Conservation (phyloP, 2,329 filamentous ascomycete species). For the Thielaviopsis punctulata region DNA sequence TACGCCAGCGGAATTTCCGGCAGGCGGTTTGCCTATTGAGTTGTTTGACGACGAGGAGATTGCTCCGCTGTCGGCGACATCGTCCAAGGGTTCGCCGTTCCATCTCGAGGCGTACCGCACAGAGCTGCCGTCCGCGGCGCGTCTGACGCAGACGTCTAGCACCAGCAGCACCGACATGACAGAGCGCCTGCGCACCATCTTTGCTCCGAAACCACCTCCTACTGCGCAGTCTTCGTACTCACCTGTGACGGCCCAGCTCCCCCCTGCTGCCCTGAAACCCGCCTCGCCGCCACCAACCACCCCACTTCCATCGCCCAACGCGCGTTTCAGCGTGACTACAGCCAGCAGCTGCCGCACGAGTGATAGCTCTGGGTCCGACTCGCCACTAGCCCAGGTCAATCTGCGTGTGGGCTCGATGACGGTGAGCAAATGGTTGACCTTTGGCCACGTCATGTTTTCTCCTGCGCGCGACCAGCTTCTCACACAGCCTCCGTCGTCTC, state of each 20-base stretch:
- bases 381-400: constrained; percentile 53
- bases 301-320: background rate
- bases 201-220: constrained; percentile 18
- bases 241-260: background rate
- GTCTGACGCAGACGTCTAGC: constrained; percentile 38
- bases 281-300: background rate
- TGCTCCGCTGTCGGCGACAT: constrained; percentile 33
- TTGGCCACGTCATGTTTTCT: constrained; percentile 69
- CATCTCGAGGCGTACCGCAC: constrained; percentile 33
- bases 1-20: constrained; percentile 67
- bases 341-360: constrained; percentile 1
- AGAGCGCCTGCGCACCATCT: constrained; percentile 31
- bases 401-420: constrained; percentile 66
- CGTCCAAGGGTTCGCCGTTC: constrained; percentile 39
- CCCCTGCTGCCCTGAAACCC: no score
- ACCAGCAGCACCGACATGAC: constrained; percentile 38
- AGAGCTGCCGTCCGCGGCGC: constrained; percentile 21
- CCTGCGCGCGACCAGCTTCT: constrained; percentile 56
- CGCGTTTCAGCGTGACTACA: background rate
- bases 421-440: constrained; percentile 75
- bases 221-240: background rate
- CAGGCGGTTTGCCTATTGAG: constrained; percentile 84
- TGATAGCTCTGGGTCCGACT: constrained; percentile 36
- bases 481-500: constrained; percentile 17
- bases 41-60: constrained; percentile 44